Evolutionary conservation across 2,329 filamentous ascomycete species (phyloP), one percentile per base, ranked within the genome.

Genomic region (Apiospora sp.): DNA sequence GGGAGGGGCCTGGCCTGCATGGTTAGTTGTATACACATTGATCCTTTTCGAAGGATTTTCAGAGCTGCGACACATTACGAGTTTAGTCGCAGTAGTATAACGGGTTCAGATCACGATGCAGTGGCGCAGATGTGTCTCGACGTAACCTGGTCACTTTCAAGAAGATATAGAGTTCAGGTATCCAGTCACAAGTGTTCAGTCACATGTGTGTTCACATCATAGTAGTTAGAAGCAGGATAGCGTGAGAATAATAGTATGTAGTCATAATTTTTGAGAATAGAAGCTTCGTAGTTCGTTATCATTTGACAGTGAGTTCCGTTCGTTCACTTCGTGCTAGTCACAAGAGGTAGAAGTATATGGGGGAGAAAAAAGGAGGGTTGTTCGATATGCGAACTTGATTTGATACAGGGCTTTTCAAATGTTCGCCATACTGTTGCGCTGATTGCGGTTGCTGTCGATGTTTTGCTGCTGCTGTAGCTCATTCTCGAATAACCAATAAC

Each of bases 391-490:
- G 51, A 46, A 67, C 64, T 41, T 41, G 37, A 41, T 41, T 41
- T 61, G 68, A 37, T 68, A 51, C 69, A 49, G 69, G 68, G 61
- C 72, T 69, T 73, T 73, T 70, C 69, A 49, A 46, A 48, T 70
- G 37, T 72, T 72, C 58, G 34, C 51, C 58, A 71, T 69, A 70
- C 71, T 72, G 71, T 30, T 72, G 67, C 69, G 43, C 44, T 61
- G 44, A 71, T 68, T 68, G 64, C 71, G 64, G 34, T 44, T 73
- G 68, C 72, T 73, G 71, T 73, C 70, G 72, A 71, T 71, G n/a
- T 54, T 49, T 48, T 71, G 48, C 72, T 71, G 71, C 67, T 68
- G 51, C 69, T 37, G 54, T 41, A 61, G 68, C 64, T 67, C 68
- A 68, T 68, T 48, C 67, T 68, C 67, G 67, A 48, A 48, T 68